Conservation (phyloP, 2,329 filamentous ascomycete genomes). For the Pseudogymnoascus sp. region DNA sequence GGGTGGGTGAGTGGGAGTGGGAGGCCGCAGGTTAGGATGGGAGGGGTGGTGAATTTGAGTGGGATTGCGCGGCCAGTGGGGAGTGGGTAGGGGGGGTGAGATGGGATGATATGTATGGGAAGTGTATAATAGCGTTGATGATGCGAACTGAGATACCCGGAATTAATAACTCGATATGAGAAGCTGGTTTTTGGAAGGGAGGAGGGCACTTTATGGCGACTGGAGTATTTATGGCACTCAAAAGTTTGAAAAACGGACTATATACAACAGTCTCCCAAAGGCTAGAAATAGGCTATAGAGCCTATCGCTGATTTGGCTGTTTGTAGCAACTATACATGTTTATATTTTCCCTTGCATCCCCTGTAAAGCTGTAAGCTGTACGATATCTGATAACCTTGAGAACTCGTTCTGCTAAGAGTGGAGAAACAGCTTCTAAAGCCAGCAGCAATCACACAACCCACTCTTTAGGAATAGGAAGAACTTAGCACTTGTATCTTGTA, state of each 20-base stretch:
- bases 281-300: background rate
- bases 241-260: background rate
- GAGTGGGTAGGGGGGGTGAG: background rate
- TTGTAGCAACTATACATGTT: too few species aligned
- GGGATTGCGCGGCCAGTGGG: conserved; percentile 44
- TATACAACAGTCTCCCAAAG: background rate
- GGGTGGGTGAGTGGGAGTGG: conserved; percentile 56
- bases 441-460: background rate
- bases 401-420: background rate
- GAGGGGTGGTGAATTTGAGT: conserved; percentile 48
- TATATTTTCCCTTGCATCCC: too few species aligned
- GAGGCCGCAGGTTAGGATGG: conserved; percentile 27
- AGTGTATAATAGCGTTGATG: background rate
- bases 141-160: background rate
- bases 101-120: background rate
- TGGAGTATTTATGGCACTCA: background rate
- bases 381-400: background rate
- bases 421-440: background rate
- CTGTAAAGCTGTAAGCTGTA: background rate
- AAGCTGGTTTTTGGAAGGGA: background rate
- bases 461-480: background rate
- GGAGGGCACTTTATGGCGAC: background rate
- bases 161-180: background rate
- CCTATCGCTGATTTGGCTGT: background rate
- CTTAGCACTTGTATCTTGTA: too few species aligned